Evolutionary conservation across 805 yeast species (phyloP), one percentile per base, ranked within the genome.

Genomic region (Kuraishia ogatae): DNA sequence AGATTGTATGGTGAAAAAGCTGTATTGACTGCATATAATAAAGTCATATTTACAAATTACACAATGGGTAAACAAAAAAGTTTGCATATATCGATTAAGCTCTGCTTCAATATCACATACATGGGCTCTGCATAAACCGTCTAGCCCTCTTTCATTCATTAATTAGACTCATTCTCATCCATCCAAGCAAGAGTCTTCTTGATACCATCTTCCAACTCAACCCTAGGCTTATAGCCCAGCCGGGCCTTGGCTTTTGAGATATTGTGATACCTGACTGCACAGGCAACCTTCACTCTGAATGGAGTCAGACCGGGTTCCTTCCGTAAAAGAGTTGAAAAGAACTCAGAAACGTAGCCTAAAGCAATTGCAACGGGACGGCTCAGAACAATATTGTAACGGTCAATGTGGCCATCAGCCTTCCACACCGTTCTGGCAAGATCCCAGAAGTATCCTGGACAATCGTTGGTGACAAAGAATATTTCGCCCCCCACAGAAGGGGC

Each of bases 261-360:
- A 66, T 92, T 89, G 69, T 93, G 97, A 70, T 94, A 94, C 70
- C 99, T 85, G 58, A 81, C 82, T 21, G 98, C 98, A 71, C 97
- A 90, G 13, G 92, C 92, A 54, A 93, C 84, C 59, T 83, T 87
- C 22, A 91, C 99, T 71, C 98, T 83, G 73, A 93, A 94, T 1
- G 98, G 96, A 1, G 98, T 91, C 59, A 94, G 76, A n/a, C 96
- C 96, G 2, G 97, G 89, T 65, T 90, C 96, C 68, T 88, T 89
- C 1, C 93, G 89, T 2, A 81, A 64, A 7, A 92, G 60, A 54
- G 81, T 83, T 11, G 94, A 81, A 57, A 85, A 80, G 64, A 82
- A 80, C 62, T 87, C 88, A n/a, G 96, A 82, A 48, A 90, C 68
- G 64, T 89, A 87, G 17, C 97, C 97, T 48, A 86, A 83, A 1